Evolutionary conservation across 2,329 filamentous ascomycete genomes (phyloP).

Genomic region (Aspergillus brasiliensis): DNA sequence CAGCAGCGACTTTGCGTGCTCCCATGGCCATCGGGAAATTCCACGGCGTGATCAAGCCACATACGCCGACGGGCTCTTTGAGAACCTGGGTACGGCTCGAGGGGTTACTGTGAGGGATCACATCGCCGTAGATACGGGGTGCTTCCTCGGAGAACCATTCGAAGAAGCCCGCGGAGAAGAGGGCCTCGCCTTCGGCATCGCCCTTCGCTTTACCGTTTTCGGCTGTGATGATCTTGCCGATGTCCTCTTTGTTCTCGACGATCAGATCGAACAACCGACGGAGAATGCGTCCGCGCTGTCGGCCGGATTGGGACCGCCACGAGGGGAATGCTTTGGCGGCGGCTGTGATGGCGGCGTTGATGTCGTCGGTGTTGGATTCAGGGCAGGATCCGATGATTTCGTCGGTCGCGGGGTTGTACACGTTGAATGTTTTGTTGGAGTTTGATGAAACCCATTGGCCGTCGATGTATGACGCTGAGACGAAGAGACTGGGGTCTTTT

Average conservation of each 20-base stretch:
- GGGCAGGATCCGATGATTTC: constrained; percentile 76
- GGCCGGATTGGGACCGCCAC: constrained; percentile 59
- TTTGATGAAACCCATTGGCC: constrained; percentile 82
- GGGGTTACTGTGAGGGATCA: constrained; percentile 57
- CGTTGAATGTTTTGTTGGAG: constrained; percentile 85
- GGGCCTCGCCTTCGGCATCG: constrained; percentile 58
- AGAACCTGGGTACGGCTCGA: constrained; percentile 60
- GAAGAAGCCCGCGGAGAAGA: constrained; percentile 59
- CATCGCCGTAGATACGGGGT: constrained; percentile 56
- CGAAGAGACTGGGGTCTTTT: not conserved
- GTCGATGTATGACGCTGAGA: constrained; percentile 68
- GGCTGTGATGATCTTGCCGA: constrained; percentile 64
- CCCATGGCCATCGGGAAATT: constrained; percentile 58
- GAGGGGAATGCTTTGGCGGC: constrained; percentile 67
- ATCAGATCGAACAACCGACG: constrained; percentile 65
- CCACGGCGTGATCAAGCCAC: constrained; percentile 67
- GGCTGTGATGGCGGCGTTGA: constrained; percentile 74
- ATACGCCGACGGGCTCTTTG: constrained; percentile 66
- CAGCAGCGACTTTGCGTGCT: constrained; percentile 51
- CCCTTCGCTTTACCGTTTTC: constrained; percentile 67
- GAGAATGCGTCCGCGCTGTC: constrained; percentile 60
- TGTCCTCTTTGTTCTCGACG: constrained; percentile 62
- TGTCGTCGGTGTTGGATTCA: constrained; percentile 74
- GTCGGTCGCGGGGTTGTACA: constrained; percentile 77
- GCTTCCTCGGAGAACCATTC: constrained; percentile 65